A percentile compares a stretch with the other conserved stretches of the same genome.
Evolutionary conservation across 2,329 filamentous ascomycete species (phyloP).

Genomic region (Diaporthe capsici): DNA sequence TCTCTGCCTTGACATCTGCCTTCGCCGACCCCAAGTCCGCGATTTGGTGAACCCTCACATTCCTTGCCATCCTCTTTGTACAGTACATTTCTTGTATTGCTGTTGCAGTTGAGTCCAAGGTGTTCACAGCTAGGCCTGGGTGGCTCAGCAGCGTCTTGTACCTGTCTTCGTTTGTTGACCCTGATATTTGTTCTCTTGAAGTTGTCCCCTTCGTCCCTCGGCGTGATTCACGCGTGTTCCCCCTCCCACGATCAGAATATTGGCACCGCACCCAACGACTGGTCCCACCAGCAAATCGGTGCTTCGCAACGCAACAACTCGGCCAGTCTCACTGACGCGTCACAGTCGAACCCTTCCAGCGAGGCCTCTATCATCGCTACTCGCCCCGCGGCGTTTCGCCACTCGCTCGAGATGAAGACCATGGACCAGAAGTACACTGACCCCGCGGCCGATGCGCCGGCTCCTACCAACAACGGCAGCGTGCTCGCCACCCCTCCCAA

Average conservation of each 20-base stretch:
- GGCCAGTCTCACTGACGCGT: slow-evolving; percentile 52
- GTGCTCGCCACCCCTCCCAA: slow-evolving; percentile 77
- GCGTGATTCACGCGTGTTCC: slow-evolving; percentile 83
- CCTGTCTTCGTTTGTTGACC: slow-evolving; percentile 36
- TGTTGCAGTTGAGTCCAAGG: slow-evolving; percentile 25
- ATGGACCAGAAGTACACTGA: slow-evolving; percentile 64
- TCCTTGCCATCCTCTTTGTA: slow-evolving; percentile 21
- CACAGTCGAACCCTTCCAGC: slow-evolving; percentile 54
- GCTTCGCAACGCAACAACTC: slow-evolving; percentile 55
- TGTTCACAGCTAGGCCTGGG: neutral
- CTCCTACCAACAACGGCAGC: slow-evolving; percentile 59
- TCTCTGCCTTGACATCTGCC: neutral
- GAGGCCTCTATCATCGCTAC: slow-evolving; percentile 63
- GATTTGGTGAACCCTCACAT: neutral
- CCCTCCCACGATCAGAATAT: slow-evolving; percentile 68
- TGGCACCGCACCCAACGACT: slow-evolving; percentile 61
- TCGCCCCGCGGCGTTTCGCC: slow-evolving; percentile 65
- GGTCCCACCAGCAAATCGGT: slow-evolving; percentile 74
- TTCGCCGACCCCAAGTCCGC: neutral
- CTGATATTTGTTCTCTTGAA: slow-evolving; percentile 54
- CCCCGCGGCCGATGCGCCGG: slow-evolving; percentile 54
- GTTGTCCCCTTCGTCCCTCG: slow-evolving; percentile 85
- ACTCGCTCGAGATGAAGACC: slow-evolving; percentile 69
- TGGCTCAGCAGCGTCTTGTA: neutral
- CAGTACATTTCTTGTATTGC: neutral